These are phyloP conservation scores for Diaporthe sp. DNA, from an alignment of 2,329 filamentous ascomycete species.

Conservation along the genomic window DNA sequence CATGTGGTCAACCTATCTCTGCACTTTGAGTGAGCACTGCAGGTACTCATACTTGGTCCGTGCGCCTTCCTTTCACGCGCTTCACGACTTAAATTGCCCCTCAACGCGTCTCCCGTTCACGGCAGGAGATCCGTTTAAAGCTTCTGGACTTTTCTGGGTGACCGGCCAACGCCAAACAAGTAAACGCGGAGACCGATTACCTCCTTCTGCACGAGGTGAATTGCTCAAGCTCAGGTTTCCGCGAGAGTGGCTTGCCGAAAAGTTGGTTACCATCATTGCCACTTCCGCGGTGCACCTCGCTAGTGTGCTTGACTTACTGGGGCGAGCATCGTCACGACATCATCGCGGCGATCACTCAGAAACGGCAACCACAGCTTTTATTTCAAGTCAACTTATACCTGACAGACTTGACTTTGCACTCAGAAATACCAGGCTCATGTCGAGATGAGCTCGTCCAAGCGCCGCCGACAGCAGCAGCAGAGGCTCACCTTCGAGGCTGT, in stretches of 20 bases:
- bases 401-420: not conserved
- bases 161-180: not conserved
- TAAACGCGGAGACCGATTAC: not conserved
- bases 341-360: not conserved
- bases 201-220: not conserved
- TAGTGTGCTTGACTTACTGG: not conserved
- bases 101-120: slow-evolving; percentile 21
- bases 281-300: not conserved
- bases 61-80: slow-evolving; percentile 20
- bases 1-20: not conserved
- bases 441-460: slow-evolving; percentile 34
- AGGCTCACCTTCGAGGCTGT: slow-evolving; percentile 49
- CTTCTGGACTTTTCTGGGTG: not conserved
- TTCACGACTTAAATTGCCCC: slow-evolving; percentile 11
- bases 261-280: not conserved
- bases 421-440: too few relatives aligned
- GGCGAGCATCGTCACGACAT: not conserved
- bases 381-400: not conserved
- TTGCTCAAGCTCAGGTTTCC: too few relatives aligned
- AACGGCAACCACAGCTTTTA: not conserved
- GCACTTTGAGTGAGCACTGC: not conserved
- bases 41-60: slow-evolving; percentile 1
- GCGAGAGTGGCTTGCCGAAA: not conserved
- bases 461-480: slow-evolving; percentile 39
- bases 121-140: not conserved